Evolutionary conservation across 306 rosid genomes (phyloP).

Genomic region (Comarum palustre): DNA sequence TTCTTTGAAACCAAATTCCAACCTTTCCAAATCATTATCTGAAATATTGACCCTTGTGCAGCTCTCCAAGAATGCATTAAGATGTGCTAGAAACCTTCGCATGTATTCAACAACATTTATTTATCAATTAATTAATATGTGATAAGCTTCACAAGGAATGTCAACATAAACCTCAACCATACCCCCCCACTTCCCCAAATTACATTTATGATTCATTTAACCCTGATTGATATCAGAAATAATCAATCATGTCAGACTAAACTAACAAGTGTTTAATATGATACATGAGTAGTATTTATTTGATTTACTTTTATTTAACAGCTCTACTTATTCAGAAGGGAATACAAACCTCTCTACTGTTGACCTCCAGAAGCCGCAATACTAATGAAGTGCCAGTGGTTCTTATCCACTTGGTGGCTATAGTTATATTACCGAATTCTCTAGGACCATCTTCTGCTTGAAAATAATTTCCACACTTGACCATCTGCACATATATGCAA

Average conservation of each 20-base stretch:
- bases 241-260: background rate
- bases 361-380: conserved; percentile 71
- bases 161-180: background rate
- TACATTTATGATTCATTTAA: background rate
- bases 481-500: conserved; percentile 13
- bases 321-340: background rate
- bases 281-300: background rate
- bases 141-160: background rate
- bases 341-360: conserved; percentile 47
- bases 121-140: background rate
- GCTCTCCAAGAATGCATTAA: background rate
- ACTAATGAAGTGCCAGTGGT: conserved; percentile 56
- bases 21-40: background rate
- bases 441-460: conserved; percentile 81
- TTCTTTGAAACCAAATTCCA: background rate
- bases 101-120: background rate
- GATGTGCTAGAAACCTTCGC: background rate
- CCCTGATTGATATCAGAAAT: background rate
- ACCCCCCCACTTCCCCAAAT: background rate
- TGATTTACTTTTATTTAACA: background rate
- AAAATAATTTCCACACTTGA: conserved; percentile 88
- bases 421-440: conserved; percentile 69
- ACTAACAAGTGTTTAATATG: background rate
- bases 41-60: background rate
- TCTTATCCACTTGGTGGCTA: conserved; percentile 62